Evolutionary conservation across 1,284 basidiomycete genomes (phyloP), one percentile per base, ranked within the genome.

Genomic region (Ceratobasidium sp.): DNA sequence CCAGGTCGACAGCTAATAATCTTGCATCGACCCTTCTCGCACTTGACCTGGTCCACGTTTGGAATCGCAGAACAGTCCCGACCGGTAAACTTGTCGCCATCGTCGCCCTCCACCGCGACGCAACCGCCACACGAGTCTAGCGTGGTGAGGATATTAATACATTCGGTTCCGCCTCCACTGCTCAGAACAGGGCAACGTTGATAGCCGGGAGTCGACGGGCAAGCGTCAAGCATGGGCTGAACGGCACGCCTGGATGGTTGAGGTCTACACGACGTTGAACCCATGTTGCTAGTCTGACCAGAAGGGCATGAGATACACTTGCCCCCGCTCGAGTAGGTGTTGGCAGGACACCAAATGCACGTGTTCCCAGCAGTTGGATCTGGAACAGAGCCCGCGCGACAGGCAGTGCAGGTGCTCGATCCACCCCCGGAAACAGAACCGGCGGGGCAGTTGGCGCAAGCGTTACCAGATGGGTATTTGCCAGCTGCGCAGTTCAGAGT

Each of bases 111-210:
- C 1, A 30, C 7, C 5, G 12, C 41, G 12, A 48, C 55, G 23
- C 69, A 71, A 20, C 69, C 69, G 18, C 69, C 69, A 48, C 69
- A 71, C 41, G 69, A 71, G 27, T 71, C 69, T 4, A 71, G 69
- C 2, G 69, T 71, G 18, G 35, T 71, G 3, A 71, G 30, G 0
- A 48, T n/a, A 18, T 71, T 48, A 4, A 71, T 41, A 35, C 69
- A 71, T 23, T 71, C 69, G 35, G 3, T 16, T 3, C 69, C 69
- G 10, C 55, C 41, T 54, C n/a, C 35, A 7, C 69, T 44, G 41
- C 23, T 59, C 12, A 46, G 18, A 35, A 60, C 27, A 8, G 50
- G 50, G 14, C 69, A 71, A 18, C 20, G 33, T 38, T 30, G 33
- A 44, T 55, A 27, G 2, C 69, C 69, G 5, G 69, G 69, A 20